A percentile compares a stretch with the other conserved stretches of the same genome.
Evolutionary conservation across 441 rosid species (phyloP).

Genomic region (Rhodomyrtus psidioides): DNA sequence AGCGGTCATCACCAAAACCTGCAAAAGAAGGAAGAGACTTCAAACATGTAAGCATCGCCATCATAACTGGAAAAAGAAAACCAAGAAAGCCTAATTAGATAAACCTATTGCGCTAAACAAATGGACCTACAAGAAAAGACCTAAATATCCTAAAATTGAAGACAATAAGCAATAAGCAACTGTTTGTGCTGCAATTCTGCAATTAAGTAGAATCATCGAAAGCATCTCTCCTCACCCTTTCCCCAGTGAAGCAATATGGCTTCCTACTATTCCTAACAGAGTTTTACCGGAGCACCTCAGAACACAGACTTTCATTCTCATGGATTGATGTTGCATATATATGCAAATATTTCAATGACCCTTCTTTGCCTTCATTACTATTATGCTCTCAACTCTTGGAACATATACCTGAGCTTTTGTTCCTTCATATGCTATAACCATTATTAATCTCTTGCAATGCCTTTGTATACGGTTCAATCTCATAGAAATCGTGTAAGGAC

Average conservation of each 20-base stretch:
- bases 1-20: slow-evolving; percentile 99
- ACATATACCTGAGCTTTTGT: not conserved
- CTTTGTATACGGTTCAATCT: not conserved
- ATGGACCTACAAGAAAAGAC: not conserved
- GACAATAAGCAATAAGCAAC: not conserved
- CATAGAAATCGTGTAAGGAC: not conserved
- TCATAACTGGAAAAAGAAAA: not conserved
- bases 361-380: not conserved
- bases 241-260: not conserved
- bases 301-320: not conserved
- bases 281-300: not conserved
- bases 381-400: not conserved
- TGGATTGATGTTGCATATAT: not conserved
- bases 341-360: not conserved
- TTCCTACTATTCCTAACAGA: not conserved
- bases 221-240: not conserved
- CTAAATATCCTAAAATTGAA: not conserved
- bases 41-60: not conserved
- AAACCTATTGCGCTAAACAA: not conserved
- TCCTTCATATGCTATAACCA: not conserved
- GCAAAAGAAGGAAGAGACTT: not conserved
- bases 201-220: not conserved
- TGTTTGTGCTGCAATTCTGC: not conserved
- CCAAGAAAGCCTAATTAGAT: not conserved
- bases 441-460: not conserved